Percentiles rank a stretch among this genome's conserved stretches.
These are phyloP conservation scores for Suillus ampliporus DNA, from an alignment of 768 basidiomycete genomes.

Conservation along the genomic window DNA sequence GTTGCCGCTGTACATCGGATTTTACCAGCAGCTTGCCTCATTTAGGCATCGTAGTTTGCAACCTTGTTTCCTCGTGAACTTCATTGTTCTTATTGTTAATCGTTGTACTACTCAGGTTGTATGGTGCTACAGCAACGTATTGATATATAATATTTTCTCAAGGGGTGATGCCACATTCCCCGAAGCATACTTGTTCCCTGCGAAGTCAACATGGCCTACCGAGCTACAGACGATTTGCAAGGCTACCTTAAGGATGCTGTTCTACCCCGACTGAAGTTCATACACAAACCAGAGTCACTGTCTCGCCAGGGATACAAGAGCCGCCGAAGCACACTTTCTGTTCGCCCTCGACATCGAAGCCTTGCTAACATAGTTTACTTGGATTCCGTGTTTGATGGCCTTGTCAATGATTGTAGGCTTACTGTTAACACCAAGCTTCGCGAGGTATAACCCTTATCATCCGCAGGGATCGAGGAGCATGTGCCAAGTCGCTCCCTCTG, in stretches of 20 bases:
- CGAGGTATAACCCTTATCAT: constrained; percentile 2
- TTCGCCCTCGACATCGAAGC: constrained; percentile 39
- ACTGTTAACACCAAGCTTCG: not conserved
- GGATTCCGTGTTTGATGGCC: constrained; percentile 29
- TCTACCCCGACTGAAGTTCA: constrained; percentile 38
- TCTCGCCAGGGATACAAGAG: constrained; percentile 40
- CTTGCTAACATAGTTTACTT: constrained; percentile 35
- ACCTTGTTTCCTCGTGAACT: not conserved
- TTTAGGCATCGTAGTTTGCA: not conserved
- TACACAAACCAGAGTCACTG: constrained; percentile 20
- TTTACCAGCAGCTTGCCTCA: constrained; percentile 10
- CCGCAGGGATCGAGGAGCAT: constrained; percentile 32
- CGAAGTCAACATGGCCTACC: constrained; percentile 28
- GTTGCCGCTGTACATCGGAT: constrained; percentile 28
- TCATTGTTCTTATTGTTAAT: constrained; percentile 1
- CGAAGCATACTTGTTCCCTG: not conserved
- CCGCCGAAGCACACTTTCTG: constrained; percentile 40
- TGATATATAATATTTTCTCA: constrained; percentile 6
- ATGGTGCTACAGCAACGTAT: not conserved
- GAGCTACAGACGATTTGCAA: constrained; percentile 39
- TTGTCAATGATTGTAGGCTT: constrained; percentile 35
- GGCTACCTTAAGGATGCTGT: constrained; percentile 41
- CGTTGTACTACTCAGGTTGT: not conserved
- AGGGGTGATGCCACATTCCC: not conserved
- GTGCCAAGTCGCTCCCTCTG: constrained; percentile 36